These are phyloP conservation scores for Trichoderma aggressivum DNA, from an alignment of 2,329 filamentous ascomycete species.

Conservation along the genomic window DNA sequence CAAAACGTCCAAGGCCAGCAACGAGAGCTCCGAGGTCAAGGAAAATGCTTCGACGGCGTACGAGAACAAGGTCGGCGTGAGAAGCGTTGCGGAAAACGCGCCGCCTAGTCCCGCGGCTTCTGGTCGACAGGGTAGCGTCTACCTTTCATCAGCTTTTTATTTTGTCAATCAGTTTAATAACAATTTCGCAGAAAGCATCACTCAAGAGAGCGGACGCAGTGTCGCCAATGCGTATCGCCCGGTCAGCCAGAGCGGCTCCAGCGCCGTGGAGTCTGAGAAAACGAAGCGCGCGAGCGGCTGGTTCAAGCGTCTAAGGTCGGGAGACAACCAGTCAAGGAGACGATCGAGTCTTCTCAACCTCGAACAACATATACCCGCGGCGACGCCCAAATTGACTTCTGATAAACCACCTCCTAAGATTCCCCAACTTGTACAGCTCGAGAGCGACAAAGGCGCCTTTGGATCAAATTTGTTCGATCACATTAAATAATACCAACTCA, in stretches of 20 bases:
- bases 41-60: constrained; percentile 31
- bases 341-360: constrained; percentile 32
- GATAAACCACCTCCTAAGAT: constrained; percentile 60
- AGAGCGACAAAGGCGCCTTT: constrained; percentile 46
- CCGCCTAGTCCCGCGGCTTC: constrained; percentile 53
- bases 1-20: constrained; percentile 29
- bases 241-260: constrained; percentile 48
- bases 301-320: constrained; percentile 52
- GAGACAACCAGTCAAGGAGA: constrained; percentile 39
- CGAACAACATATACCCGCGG: constrained; percentile 28
- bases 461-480: constrained; percentile 57
- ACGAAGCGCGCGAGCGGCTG: constrained; percentile 54
- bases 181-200: constrained; percentile 49
- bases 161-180: constrained; percentile 48
- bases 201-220: constrained; percentile 38
- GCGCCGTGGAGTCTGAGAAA: constrained; percentile 50
- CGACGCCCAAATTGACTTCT: constrained; percentile 34
- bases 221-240: constrained; percentile 41
- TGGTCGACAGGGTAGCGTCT: constrained; percentile 53
- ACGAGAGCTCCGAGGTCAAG: constrained; percentile 17
- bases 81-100: constrained; percentile 48
- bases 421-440: constrained; percentile 53
- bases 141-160: constrained; percentile 56
- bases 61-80: constrained; percentile 45
- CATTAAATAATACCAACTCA: constrained; percentile 44